A percentile compares a stretch with the other conserved stretches of the same genome.
phyloP scores from a whole-genome alignment of 1,139 yeast genomes.

The Magnusiomyces tetraspermus region DNA sequence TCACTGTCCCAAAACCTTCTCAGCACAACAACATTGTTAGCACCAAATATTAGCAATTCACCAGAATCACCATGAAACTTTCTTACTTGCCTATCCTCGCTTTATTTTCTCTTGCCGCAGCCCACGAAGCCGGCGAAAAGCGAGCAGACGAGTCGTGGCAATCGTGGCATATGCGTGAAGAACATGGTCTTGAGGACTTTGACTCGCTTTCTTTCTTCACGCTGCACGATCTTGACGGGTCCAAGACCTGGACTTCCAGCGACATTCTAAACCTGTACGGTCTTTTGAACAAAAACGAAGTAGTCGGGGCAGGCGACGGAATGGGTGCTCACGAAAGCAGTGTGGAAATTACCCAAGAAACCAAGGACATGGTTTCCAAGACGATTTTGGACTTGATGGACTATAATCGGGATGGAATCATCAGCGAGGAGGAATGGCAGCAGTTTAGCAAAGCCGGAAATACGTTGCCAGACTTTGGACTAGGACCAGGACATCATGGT shows the following conservation, averaged over 20 bases:
- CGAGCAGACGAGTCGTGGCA: slow-evolving; percentile 29
- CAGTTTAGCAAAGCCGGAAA: slow-evolving; percentile 55
- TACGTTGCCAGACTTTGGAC: slow-evolving; percentile 82
- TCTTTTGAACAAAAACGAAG: slow-evolving; percentile 47
- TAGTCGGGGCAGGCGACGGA: slow-evolving; percentile 86
- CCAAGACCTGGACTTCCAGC: slow-evolving; percentile 33
- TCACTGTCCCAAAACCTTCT: no score
- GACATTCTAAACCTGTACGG: slow-evolving; percentile 84
- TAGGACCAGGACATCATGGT: slow-evolving; percentile 95
- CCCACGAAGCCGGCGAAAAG: slow-evolving; percentile 3
- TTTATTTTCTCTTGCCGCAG: not conserved
- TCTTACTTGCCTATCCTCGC: no score
- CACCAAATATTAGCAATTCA: no score
- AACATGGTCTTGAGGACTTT: slow-evolving; percentile 66
- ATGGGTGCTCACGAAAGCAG: slow-evolving; percentile 69
- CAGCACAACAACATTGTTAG: no score
- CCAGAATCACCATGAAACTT: no score
- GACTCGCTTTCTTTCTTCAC: slow-evolving; percentile 74
- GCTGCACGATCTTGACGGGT: slow-evolving; percentile 60
- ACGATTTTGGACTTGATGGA: slow-evolving; percentile 56
- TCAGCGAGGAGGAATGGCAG: slow-evolving; percentile 64
- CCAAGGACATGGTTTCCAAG: slow-evolving; percentile 46
- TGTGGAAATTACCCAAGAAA: slow-evolving; percentile 46
- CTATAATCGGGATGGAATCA: slow-evolving; percentile 52
- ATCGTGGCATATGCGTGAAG: slow-evolving; percentile 71